These are phyloP conservation scores for Ploettnerulaceae sp. DNA, from an alignment of 2,329 filamentous ascomycete genomes.

Conservation along the genomic window DNA sequence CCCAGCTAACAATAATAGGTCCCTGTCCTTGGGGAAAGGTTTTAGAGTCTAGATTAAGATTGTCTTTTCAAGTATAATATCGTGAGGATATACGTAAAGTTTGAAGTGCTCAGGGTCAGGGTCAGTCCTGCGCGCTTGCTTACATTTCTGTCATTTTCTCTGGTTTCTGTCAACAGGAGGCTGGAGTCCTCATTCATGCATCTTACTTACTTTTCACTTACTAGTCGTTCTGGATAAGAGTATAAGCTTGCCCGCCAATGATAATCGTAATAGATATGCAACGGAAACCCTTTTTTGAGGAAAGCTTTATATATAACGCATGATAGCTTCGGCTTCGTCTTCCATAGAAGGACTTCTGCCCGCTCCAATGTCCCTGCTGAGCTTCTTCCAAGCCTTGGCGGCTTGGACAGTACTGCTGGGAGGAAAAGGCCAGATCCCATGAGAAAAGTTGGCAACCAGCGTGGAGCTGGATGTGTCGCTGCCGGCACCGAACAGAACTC, in stretches of 20 bases:
- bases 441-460: conserved; percentile 35
- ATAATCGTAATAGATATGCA: conserved; percentile 42
- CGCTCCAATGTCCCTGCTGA: conserved; percentile 46
- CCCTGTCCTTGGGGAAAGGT: too few species aligned
- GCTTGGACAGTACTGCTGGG: conserved; percentile 21
- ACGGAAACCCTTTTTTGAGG: conserved; percentile 44
- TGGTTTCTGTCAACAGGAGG: conserved; percentile 29
- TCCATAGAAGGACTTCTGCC: conserved; percentile 43
- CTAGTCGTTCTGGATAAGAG: conserved; percentile 49
- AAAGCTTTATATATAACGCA: conserved; percentile 40
- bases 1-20: too few species aligned
- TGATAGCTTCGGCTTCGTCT: conserved; percentile 43
- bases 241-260: conserved; percentile 50
- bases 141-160: too few species aligned
- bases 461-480: conserved; percentile 36
- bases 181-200: neutral
- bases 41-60: too few species aligned
- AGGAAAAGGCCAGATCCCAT: conserved; percentile 37
- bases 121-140: too few species aligned
- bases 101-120: conserved; percentile 21
- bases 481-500: conserved; percentile 40
- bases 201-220: conserved; percentile 39
- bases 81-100: too few species aligned
- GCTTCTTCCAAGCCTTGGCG: conserved; percentile 35
- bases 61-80: too few species aligned